These are phyloP conservation scores for Hypholoma fasciculare DNA, from an alignment of 768 basidiomycete species.

Conservation along the genomic window DNA sequence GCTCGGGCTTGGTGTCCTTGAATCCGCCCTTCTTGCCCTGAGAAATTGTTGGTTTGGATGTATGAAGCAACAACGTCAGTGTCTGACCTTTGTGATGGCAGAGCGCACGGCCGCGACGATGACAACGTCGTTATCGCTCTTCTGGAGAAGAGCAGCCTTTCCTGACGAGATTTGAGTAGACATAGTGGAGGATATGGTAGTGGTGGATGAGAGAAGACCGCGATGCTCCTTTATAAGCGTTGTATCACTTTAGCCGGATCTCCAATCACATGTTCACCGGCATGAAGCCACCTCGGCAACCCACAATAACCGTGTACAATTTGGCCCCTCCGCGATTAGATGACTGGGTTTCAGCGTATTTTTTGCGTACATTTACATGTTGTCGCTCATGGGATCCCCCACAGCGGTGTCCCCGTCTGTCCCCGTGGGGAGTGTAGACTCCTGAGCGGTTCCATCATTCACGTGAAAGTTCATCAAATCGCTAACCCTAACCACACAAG, in stretches of 20 bases:
- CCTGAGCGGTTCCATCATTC: too few species aligned
- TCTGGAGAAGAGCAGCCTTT: conserved; percentile 64
- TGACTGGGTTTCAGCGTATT: too few species aligned
- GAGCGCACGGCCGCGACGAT: conserved; percentile 88
- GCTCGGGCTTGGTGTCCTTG: conserved; percentile 87
- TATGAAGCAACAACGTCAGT: not conserved
- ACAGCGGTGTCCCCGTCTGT: too few species aligned
- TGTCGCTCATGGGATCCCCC: too few species aligned
- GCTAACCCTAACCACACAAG: too few species aligned
- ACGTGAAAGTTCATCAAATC: too few species aligned
- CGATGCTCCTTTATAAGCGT: conserved; percentile 1
- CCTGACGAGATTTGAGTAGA: conserved; percentile 37
- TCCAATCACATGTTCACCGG: conserved; percentile 8
- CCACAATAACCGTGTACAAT: conserved; percentile 1
- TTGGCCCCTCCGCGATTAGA: too few species aligned
- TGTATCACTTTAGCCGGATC: conserved; percentile 2
- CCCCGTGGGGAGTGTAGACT: too few species aligned
- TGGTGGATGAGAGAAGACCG: conserved; percentile 12
- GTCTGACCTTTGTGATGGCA: conserved; percentile 83
- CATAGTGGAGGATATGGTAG: conserved; percentile 25
- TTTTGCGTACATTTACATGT: too few species aligned
- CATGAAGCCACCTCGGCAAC: not conserved
- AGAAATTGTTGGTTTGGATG: not conserved
- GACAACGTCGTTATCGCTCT: conserved; percentile 86
- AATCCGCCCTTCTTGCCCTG: conserved; percentile 86